Base-by-base conservation (phyloP, 768 basidiomycete species). In the Lentinula boryana region DNA sequence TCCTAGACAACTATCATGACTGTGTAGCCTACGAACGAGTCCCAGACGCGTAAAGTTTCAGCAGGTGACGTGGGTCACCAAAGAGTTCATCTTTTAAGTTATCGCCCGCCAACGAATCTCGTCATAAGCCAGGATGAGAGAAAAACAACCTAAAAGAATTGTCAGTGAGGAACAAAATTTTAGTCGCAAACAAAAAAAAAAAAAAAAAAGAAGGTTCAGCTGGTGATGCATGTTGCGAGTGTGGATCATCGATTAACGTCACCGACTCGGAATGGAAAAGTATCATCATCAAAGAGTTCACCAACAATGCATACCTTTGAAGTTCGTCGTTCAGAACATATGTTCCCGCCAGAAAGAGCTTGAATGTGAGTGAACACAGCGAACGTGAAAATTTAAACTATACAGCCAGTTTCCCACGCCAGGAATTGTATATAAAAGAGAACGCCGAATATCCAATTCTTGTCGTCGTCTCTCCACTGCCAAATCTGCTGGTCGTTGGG, bases 201-300 rank as follows among this genome's bases (percentile, higher is more conserved):
- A 69, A n/a, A n/a, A n/a, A n/a, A n/a, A n/a, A n/a, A n/a, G n/a
- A n/a, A 70, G 65, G 73, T 71, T 80, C 79, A 81, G 79, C 77
- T 83, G 80, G 80, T 83, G 80, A 81, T 89, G 87, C 87, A 89
- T 88, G 87, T 87, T 85, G 70, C 77, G 86, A 88, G 86, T 73
- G 72, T 71, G 87, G 87, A 79, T 87, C 86, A 87, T 83, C 75
- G 74, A 65, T 71, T 72, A 80, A 72, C 78, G 73, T 89, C 87
- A 84, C 86, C 86, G 71, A 77, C 86, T 87, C 86, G 84, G 72
- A 71, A 84, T 85, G 84, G 85, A 85, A 78, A 74, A 72, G 65
- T 80, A 85, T 88, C 87, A 84, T 88, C 86, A 81, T 72, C 6
- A 70, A 72, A 68, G 70, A 18, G 40, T 23, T 38, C 50, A 38